phyloP scores from a whole-genome alignment of 345 rosid species.

The Excoecaria agallocha region DNA sequence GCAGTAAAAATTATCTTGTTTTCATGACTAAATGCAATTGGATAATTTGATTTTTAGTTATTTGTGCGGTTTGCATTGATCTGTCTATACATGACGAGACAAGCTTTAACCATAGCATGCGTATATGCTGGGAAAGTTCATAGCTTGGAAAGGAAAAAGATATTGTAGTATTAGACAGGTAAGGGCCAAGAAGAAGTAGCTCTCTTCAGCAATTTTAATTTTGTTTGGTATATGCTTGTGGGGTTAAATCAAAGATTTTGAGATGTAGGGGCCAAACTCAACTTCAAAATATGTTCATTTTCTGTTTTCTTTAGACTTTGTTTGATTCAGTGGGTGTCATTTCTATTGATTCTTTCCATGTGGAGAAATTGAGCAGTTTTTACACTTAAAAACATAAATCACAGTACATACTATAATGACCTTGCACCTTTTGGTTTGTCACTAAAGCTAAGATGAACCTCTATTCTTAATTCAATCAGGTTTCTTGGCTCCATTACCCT shows the following conservation, averaged over 20 bases:
- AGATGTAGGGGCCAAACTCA: conserved; percentile 10
- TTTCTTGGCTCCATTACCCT: background rate
- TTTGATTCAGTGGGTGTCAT: conserved; percentile 7
- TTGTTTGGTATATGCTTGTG: background rate
- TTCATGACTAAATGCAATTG: too few relatives aligned
- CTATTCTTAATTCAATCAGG: background rate
- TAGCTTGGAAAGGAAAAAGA: background rate
- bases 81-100: background rate
- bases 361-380: conserved; percentile 2
- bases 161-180: too few relatives aligned
- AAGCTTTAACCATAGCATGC: background rate
- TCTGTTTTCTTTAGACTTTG: conserved; percentile 5
- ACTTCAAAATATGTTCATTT: background rate
- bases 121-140: background rate
- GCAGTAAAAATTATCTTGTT: too few relatives aligned
- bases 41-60: too few relatives aligned
- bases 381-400: background rate
- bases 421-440: background rate
- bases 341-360: conserved; percentile 11
- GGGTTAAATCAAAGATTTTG: background rate
- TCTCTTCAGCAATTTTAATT: background rate
- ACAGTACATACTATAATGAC: conserved; percentile 17
- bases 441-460: background rate
- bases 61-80: background rate
- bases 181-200: background rate